phyloP scores from a whole-genome alignment of 768 basidiomycete genomes.

The Megacollybia marginata region DNA sequence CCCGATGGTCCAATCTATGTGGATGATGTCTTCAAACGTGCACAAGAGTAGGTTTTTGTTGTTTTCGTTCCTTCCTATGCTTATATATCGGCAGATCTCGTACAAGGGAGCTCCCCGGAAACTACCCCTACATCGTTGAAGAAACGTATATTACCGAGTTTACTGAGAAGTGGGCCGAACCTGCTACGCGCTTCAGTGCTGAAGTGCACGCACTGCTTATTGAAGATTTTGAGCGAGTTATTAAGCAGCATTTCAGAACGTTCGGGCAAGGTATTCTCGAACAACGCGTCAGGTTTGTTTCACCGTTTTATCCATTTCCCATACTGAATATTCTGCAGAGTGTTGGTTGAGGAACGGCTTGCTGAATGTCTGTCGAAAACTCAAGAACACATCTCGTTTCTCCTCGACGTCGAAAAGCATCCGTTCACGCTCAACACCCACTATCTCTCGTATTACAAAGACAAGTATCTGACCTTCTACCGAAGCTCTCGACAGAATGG shows the following conservation, averaged over 20 bases:
- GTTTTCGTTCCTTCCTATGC: not conserved
- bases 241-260: slow-evolving; percentile 39
- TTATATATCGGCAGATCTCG: slow-evolving; percentile 38
- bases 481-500: not conserved
- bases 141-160: slow-evolving; percentile 38
- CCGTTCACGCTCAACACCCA: slow-evolving; percentile 13
- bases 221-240: slow-evolving; percentile 32
- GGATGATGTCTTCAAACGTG: slow-evolving; percentile 42
- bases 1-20: slow-evolving; percentile 29
- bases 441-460: slow-evolving; percentile 15
- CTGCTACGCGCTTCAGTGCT: slow-evolving; percentile 38
- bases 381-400: slow-evolving; percentile 21
- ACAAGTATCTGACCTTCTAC: slow-evolving; percentile 27
- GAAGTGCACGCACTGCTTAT: slow-evolving; percentile 27
- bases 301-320: slow-evolving; percentile 6
- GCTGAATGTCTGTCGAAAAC: not conserved
- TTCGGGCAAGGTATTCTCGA: slow-evolving; percentile 38
- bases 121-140: slow-evolving; percentile 59
- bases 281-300: not conserved
- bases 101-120: slow-evolving; percentile 63
- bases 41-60: slow-evolving; percentile 32
- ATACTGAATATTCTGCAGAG: not conserved
- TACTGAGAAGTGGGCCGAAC: slow-evolving; percentile 40
- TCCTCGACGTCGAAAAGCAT: slow-evolving; percentile 26
- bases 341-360: not conserved